Evolutionary conservation across 2,329 filamentous ascomycete species (phyloP), one percentile per base, ranked within the genome.

Genomic region (Shiraia sp.): DNA sequence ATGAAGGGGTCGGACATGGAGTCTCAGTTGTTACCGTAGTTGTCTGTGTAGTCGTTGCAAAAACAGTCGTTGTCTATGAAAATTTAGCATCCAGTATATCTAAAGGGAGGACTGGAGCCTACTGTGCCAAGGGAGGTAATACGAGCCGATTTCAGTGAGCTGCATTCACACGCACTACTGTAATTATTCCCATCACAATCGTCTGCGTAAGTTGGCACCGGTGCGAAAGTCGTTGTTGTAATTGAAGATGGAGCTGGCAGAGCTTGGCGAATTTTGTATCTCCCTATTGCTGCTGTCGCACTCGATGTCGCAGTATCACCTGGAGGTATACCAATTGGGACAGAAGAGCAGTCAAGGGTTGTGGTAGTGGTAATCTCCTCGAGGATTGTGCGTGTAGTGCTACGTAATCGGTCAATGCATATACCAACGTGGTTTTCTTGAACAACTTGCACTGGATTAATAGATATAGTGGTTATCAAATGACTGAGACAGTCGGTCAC

Each of bases 151-250:
- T 48, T 49, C 10, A 67, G 40, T 56, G 45, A 34, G 14, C 35
- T 41, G 26, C 63, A 68, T 8, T 36, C 39, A 35, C 65, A 68
- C 2, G 55, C 60, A 29, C 60, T 63, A 0, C 49, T 49, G 38
- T 65, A 68, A 9, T 35, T 36, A 10, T 34, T 32, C 7, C 31
- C 19, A 12, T 39, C 25, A 38, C 62, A 66, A 2, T 32, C 40
- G 22, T 36, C 45, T 3, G 49, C 57, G 44, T 60, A 65, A 2
- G 46, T 34, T 15, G 65, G 65, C 14, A 60, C 40, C 1, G 50
- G 25, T 3, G 55, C 57, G 25, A 41, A 32, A n/a, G 45, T 57
- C 1, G 49, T 61, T 13, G 41, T 49, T 8, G 49, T 53, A 27
- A 36, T 40, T 13, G 34, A 53, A 4, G 32, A 12, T 4, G 33